These are phyloP conservation scores for Xylaria sp. DNA, from an alignment of 2,329 filamentous ascomycete genomes.

Conservation along the genomic window DNA sequence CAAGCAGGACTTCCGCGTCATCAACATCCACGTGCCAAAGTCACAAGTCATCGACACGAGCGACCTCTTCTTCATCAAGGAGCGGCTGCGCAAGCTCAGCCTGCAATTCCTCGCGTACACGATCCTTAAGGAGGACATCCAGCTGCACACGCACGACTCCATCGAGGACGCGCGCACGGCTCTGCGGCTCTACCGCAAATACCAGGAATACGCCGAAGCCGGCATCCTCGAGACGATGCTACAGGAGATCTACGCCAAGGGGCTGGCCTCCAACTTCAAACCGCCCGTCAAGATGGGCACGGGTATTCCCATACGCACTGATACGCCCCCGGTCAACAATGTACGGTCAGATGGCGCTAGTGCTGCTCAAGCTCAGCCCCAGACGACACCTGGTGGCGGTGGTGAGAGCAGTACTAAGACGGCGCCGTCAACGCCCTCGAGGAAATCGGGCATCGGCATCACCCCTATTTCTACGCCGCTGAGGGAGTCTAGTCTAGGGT, in stretches of 20 bases:
- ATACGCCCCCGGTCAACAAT: conserved; percentile 37
- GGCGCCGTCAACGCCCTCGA: conserved; percentile 29
- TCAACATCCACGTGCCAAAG: conserved; percentile 95
- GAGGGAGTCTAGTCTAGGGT: conserved; percentile 17
- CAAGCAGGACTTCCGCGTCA: conserved; percentile 94
- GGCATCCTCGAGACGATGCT: conserved; percentile 84
- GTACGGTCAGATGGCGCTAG: background rate
- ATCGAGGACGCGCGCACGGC: conserved; percentile 95
- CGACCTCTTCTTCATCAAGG: conserved; percentile 84
- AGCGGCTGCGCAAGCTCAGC: conserved; percentile 83
- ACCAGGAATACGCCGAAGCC: conserved; percentile 84
- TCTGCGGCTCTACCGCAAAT: conserved; percentile 86
- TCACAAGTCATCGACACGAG: conserved; percentile 93
- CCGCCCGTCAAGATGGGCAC: conserved; percentile 49
- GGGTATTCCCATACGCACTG: conserved; percentile 31
- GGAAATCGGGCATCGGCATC: conserved; percentile 22
- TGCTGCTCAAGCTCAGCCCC: too few species aligned
- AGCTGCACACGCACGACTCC: conserved; percentile 89
- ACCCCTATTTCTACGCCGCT: conserved; percentile 32
- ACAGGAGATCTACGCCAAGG: conserved; percentile 81
- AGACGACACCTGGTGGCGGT: background rate
- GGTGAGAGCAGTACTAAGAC: conserved; percentile 19
- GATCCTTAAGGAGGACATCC: conserved; percentile 91
- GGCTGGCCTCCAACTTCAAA: conserved; percentile 62
- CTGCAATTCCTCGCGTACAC: conserved; percentile 91